Evolutionary conservation across 164 flowering plant species (phyloP).

Genomic region (Dillenia turbinata): DNA sequence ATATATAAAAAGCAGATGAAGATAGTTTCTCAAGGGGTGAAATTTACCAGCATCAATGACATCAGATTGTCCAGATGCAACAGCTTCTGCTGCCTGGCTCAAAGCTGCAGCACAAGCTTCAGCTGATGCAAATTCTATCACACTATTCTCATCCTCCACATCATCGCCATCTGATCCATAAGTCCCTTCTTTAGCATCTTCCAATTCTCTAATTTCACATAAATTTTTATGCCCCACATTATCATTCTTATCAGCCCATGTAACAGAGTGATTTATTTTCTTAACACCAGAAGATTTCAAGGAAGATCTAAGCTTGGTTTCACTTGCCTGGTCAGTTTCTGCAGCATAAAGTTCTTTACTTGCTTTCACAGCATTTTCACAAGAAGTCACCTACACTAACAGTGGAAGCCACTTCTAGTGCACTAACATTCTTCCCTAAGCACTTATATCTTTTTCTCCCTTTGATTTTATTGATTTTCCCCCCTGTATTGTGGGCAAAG

Average conservation of each 20-base stretch:
- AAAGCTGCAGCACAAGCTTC: conserved; percentile 80
- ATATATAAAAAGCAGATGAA: neutral
- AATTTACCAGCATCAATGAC: conserved; percentile 56
- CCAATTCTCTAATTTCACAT: conserved; percentile 34
- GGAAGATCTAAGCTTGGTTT: conserved; percentile 43
- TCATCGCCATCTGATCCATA: conserved; percentile 8
- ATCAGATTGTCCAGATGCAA: conserved; percentile 65
- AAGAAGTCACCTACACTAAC: conserved; percentile 13
- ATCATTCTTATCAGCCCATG: conserved; percentile 85
- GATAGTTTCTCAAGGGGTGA: neutral
- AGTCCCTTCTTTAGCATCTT: conserved; percentile 14
- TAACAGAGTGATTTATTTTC: conserved; percentile 44
- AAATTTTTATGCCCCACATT: conserved; percentile 23
- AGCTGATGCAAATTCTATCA: conserved; percentile 54
- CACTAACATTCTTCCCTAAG: conserved; percentile 5
- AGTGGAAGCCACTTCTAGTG: conserved; percentile 12
- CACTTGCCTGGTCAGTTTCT: conserved; percentile 18
- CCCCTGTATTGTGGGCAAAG: conserved; percentile 1
- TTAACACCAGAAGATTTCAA: conserved; percentile 49
- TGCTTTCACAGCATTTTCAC: conserved; percentile 9
- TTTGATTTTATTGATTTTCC: conserved; percentile 16
- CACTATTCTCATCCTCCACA: conserved; percentile 22
- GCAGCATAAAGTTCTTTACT: conserved; percentile 12
- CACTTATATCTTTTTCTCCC: conserved; percentile 7
- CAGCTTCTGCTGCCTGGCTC: conserved; percentile 71